Evolutionary conservation across 495 filamentous ascomycete species (phyloP), one percentile per base, ranked within the genome.

Genomic region (Hyaloscypha hepaticicola): DNA sequence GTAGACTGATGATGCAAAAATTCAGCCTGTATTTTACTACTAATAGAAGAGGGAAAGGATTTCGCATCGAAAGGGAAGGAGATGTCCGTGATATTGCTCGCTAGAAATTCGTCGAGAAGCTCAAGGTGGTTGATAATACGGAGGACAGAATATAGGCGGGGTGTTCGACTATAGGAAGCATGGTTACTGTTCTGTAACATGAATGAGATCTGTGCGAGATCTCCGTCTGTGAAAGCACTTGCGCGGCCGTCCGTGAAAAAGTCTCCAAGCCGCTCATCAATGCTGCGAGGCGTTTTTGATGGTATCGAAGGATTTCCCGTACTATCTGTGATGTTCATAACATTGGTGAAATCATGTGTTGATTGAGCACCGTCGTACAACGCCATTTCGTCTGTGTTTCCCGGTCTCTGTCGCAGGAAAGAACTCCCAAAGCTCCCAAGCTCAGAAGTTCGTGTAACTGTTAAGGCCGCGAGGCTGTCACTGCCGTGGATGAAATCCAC

Each of bases 131-230:
- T 50, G 55, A 64, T 63, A 24, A 55, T 55, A 14, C 66, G 41
- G 14, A 68, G 55, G 24, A 68, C 34, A 33, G 34, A 64, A 52
- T 67, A 68, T 38, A 64, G 19, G n/a, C 66, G 26, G 3, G 66
- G 66, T 22, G 41, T 34, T 24, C 26, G 12, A 52, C 60, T 60
- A 28, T 50, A 67, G 21, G 60, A 49, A 14, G 11, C 49, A n/a
- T 38, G 34, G 1, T 33, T 24, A 21, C 31, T 56, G 14, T 50
- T 21, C 8, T 57, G 58, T 9, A 66, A 31, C 9, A 61, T 31
- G 33, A n/a, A 14, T 25, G 58, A 38, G 19, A 66, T 57, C 21
- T 49, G 12, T 33, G 29, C 34, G 33, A 26, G 41, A 6, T 66
- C 48, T 19, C 28, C 58, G 34, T 66, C 58, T 14, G 64, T 66